Evolutionary conservation across 2,329 filamentous ascomycete genomes (phyloP), one percentile per base, ranked within the genome.

Genomic region (Plectosphaerella plurivora): DNA sequence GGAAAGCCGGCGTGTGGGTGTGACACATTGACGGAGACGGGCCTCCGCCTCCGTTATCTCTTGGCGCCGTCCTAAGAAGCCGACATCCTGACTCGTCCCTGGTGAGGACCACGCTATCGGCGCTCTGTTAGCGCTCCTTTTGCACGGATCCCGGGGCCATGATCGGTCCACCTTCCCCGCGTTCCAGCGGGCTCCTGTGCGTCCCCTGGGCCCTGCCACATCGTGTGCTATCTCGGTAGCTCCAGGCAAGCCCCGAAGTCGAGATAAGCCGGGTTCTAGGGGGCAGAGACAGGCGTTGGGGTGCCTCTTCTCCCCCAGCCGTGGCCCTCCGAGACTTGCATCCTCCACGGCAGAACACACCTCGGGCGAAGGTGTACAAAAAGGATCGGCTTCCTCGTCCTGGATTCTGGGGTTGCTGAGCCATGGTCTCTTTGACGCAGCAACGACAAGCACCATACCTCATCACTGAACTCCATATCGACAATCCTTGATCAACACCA

Each of bases 11-110:
- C 14, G 37, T n/a, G 16, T 41, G 37, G 37, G 22, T 22, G 22
- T 22, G 37, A n/a, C 37, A 33, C 11, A 33, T 33, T 33, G 33
- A 48, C 46, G 46, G 46, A 35, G 46, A 37, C 46, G 46, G 46
- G 37, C 8, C 33, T 48, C 46, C 46, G 46, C 35, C 25, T 48
- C 46, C 46, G 36, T 37, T 41, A 44, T 44, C 41, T 44, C 41
- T 39, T 39, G 16, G 37, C 37, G 14, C 37, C 15, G 15, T n/a
- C 37, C 37, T n/a, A 8, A 39, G 9, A 16, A 39, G 15, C 28
- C 28, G 28, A 33, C 14, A 39, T 39, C 41, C 18, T 44, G 41
- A 44, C 41, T 18, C 41, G 41, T 11, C 41, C 41, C n/a, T 6
- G 16, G 37, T 7, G 37, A 39, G n/a, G 15, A 16, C 37, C 37